Base-by-base conservation (phyloP, 1,139 yeast species). In the Saccharomycopsis hybrid region DNA sequence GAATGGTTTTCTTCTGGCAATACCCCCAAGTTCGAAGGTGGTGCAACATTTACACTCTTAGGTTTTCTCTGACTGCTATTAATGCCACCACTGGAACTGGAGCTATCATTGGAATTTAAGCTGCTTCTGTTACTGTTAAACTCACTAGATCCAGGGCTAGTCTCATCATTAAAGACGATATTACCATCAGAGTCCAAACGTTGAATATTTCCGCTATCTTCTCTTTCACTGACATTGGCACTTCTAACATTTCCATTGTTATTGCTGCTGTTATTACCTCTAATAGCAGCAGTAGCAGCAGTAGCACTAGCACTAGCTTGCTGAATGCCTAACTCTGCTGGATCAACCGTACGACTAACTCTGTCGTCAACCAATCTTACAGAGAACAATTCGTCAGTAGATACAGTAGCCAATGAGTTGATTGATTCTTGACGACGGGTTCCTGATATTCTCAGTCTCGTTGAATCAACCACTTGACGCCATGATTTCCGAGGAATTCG, bases 341-440 rank as follows among this genome's bases (percentile, higher is more conserved):
- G 46, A 37, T 47, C 41, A 8, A 47, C 24, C 3, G 47, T 44
- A 25, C 37, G 42, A 5, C 41, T 33, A 41, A 66, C 65, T 45
- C 69, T 69, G 57, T 80, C 84, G 27, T 81, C 85, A 28, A 87
- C 90, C 47, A 87, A 69, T 59, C 90, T 76, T 38, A 92, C 88
- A 7, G 89, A 84, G 61, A 88, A 76, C 44, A 89, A 72, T 64
- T 88, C 94, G 52, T 83, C 89, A 0, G 96, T 86, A 46, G 92
- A 82, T 30, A 89, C 92, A 0, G 96, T 88, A 36, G 92, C 90
- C 56, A 85, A 62, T 0, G 96, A 85, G 35, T 77, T 78, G 53
- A 79, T 72, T 24, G 94, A 85, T 46, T 77, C 79, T 58, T 85
- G 74, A 44, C 59, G 56, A 13, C 67, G 56, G 37, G 61, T 62